phyloP scores from a whole-genome alignment of 345 rosid genomes.

The Dipteronia sinensis region DNA sequence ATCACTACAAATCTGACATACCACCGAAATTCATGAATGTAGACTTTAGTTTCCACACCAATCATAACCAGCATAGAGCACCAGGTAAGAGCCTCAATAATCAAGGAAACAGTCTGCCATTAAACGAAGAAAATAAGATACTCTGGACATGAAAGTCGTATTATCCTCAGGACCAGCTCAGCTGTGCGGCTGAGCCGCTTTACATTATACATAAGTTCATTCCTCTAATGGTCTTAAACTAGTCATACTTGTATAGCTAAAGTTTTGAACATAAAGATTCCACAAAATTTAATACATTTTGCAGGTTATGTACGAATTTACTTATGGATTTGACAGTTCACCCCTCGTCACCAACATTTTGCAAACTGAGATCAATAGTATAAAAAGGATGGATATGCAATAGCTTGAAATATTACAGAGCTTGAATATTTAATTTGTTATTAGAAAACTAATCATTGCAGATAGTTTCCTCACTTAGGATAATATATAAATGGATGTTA shows the following conservation, averaged over 20 bases:
- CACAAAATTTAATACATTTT: no score
- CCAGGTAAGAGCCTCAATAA: constrained; percentile 81
- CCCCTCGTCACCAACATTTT: no score
- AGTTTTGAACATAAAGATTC: no score
- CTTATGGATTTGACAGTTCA: no score
- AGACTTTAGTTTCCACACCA: constrained; percentile 74
- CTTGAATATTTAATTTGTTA: background rate
- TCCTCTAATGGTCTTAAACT: background rate
- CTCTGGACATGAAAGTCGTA: background rate
- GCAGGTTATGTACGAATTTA: no score
- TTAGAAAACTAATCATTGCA: background rate
- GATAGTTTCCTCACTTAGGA: background rate
- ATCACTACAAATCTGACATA: constrained; percentile 82
- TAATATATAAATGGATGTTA: background rate
- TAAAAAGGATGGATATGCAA: no score
- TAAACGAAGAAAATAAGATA: constrained; percentile 19
- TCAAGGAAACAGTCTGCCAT: constrained; percentile 71
- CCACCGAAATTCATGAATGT: constrained; percentile 86
- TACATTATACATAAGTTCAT: background rate
- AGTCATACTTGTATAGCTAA: no score
- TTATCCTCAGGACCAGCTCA: background rate
- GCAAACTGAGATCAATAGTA: no score
- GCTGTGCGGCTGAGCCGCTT: background rate
- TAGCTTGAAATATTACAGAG: no score
- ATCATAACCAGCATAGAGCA: constrained; percentile 75